Base-by-base conservation (phyloP, 441 rosid species). In the Melastoma candidum region DNA sequence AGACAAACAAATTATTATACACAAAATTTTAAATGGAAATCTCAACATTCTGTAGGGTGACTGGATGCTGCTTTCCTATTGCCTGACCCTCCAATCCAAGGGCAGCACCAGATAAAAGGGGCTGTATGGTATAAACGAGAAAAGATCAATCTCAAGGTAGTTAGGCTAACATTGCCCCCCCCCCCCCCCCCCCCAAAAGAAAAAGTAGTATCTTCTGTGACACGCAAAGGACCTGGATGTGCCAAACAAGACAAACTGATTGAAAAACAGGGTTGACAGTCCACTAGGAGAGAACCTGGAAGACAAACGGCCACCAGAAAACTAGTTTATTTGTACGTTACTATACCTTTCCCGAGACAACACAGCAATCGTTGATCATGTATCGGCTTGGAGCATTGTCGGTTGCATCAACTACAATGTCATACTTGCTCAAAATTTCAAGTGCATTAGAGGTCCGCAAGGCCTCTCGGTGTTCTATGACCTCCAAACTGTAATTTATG, bases 51-150 rank as follows among this genome's bases (percentile, higher is more conserved):
- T 9, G 9, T 53, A 8, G 8, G 8, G 41, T 32, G 7, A 32
- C 1, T 32, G 41, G 41, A 32, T 32, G 41, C 41, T 17, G 22
- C 22, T 2, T 8, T 32, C 5, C 8, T 29, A 47, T 55, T 78
- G 87, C 97, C 95, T 90, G 98, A 53, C 98, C 98, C 57, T 92
- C 97, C 69, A 86, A 67, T 62, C 98, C 98, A 56, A 92, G 63
- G 2, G 97, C 98, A 74, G 98, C 98, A 32, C 97, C 98, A 0
- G 98, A 92, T 43, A 88, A 97, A 62, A 92, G 81, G 71, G 98
- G 97, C 98, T 92, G 79, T 73, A 71, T 29, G 46, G 41, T 32
- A 32, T 2, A 32, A 32, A 32, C 5, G 6, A 8, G 41, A 32
- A 32, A 32, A 32, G 7, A 32, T 32, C 41, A 32, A 32, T 32